phyloP scores from a whole-genome alignment of 1,139 yeast species.

The Pichia sp. region DNA sequence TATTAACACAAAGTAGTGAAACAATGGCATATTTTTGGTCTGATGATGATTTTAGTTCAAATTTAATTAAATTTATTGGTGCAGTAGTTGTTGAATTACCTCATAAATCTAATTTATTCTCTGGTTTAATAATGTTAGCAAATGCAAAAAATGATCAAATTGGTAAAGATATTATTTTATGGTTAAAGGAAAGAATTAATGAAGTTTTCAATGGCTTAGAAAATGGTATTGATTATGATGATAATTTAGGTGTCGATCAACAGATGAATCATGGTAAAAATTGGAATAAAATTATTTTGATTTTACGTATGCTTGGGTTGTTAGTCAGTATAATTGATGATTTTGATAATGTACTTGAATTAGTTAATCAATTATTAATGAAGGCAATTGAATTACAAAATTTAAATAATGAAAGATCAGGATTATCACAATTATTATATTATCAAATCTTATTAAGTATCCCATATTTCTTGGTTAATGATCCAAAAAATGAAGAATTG shows the following conservation, averaged over 20 bases:
- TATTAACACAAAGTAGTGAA: conserved; percentile 12
- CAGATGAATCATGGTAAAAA: conserved; percentile 42
- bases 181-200: conserved; percentile 43
- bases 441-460: conserved; percentile 58
- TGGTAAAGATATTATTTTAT: conserved; percentile 33
- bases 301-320: conserved; percentile 63
- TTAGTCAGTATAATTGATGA: conserved; percentile 51
- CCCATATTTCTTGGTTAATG: conserved; percentile 60
- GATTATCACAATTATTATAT: conserved; percentile 64
- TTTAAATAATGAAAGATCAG: conserved; percentile 34
- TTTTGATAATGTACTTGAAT: conserved; percentile 38
- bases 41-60: conserved; percentile 52
- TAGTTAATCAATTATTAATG: conserved; percentile 51
- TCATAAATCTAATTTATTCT: conserved; percentile 68
- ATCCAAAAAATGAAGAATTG: conserved; percentile 31
- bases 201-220: conserved; percentile 63
- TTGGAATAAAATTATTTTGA: conserved; percentile 68
- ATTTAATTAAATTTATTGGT: conserved; percentile 40
- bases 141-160: conserved; percentile 61
- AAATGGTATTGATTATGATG: conserved; percentile 37
- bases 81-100: conserved; percentile 85
- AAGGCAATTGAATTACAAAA: conserved; percentile 53
- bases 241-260: background rate
- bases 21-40: conserved; percentile 16
- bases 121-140: conserved; percentile 64